Percentiles rank a stretch among this genome's conserved stretches.
These are phyloP conservation scores for Diaporthe vaccinii DNA, from an alignment of 2,329 filamentous ascomycete species.

Conservation along the genomic window DNA sequence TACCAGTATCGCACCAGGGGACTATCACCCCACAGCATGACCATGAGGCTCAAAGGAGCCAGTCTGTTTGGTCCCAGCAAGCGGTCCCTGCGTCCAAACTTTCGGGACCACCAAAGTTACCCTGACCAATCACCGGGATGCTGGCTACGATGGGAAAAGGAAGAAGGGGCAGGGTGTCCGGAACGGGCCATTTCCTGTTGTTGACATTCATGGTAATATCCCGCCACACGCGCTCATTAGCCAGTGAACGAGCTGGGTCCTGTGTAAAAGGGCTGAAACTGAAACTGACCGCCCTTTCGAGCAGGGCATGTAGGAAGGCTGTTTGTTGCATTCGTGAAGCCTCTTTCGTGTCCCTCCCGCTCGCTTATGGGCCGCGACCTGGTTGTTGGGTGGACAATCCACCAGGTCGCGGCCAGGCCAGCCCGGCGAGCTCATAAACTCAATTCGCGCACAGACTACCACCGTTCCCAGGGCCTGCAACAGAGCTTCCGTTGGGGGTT, in stretches of 20 bases:
- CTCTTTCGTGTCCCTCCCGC: constrained; percentile 30
- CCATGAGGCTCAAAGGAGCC: constrained; percentile 35
- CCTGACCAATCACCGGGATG: constrained; percentile 12
- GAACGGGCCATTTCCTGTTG: not conserved
- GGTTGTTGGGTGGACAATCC: constrained; percentile 31
- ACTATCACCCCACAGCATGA: constrained; percentile 16
- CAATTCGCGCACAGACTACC: constrained; percentile 33
- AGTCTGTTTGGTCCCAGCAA: constrained; percentile 29
- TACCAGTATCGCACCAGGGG: not conserved
- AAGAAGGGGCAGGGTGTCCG: not conserved
- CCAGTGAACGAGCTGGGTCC: constrained; percentile 17
- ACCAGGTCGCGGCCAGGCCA: not conserved
- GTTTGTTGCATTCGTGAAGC: constrained; percentile 30
- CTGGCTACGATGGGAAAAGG: not conserved
- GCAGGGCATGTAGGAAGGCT: constrained; percentile 21
- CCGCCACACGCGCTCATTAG: constrained; percentile 4
- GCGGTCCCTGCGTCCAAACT: constrained; percentile 29
- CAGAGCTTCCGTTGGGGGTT: constrained; percentile 28
- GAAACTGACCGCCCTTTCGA: constrained; percentile 24
- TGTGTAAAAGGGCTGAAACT: constrained; percentile 23
- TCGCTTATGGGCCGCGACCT: constrained; percentile 25
- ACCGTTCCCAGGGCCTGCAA: constrained; percentile 15
- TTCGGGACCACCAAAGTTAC: constrained; percentile 25
- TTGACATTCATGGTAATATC: constrained; percentile 30
- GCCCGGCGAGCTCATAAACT: constrained; percentile 25